A percentile compares a stretch with the other conserved stretches of the same genome.
These are phyloP conservation scores for Leccinum sublutescens DNA, from an alignment of 768 basidiomycete species.

Conservation along the genomic window DNA sequence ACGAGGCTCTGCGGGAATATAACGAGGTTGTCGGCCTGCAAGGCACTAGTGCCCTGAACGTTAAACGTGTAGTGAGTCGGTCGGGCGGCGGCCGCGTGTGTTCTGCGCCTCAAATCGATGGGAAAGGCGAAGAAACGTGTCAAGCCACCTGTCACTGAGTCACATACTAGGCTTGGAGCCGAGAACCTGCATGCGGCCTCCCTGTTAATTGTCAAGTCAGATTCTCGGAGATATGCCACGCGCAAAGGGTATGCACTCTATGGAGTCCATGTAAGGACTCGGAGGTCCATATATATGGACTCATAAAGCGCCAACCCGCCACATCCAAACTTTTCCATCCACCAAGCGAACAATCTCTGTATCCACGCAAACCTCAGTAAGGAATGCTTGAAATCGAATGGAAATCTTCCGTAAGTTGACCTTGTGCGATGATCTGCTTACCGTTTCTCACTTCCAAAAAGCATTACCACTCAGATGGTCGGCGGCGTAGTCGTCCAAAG, in stretches of 20 bases:
- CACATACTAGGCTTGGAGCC: neutral
- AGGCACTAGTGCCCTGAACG: slow-evolving; percentile 2
- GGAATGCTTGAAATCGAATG: slow-evolving; percentile 33
- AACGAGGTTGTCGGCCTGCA: slow-evolving; percentile 12
- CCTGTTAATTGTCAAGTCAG: neutral
- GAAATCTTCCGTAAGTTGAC: slow-evolving; percentile 32
- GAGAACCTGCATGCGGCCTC: neutral
- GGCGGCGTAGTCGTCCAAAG: slow-evolving; percentile 49
- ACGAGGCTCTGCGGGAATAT: slow-evolving; percentile 20
- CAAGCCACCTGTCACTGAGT: neutral
- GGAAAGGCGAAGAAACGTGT: slow-evolving; percentile 13
- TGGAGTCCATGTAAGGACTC: neutral
- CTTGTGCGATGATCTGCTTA: neutral
- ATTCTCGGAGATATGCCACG: slow-evolving; percentile 17
- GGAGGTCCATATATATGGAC: slow-evolving; percentile 26
- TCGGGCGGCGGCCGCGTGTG: slow-evolving; percentile 6
- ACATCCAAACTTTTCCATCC: slow-evolving; percentile 11
- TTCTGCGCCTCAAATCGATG: slow-evolving; percentile 1
- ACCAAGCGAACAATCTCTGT: slow-evolving; percentile 7
- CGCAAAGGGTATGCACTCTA: slow-evolving; percentile 16
- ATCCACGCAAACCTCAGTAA: neutral
- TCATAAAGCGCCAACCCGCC: slow-evolving; percentile 1
- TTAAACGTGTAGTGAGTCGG: slow-evolving; percentile 7
- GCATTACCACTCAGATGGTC: slow-evolving; percentile 37
- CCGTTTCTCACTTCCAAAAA: slow-evolving; percentile 8